Conservation (phyloP, 768 basidiomycete species). For the Obba rivulosa region DNA sequence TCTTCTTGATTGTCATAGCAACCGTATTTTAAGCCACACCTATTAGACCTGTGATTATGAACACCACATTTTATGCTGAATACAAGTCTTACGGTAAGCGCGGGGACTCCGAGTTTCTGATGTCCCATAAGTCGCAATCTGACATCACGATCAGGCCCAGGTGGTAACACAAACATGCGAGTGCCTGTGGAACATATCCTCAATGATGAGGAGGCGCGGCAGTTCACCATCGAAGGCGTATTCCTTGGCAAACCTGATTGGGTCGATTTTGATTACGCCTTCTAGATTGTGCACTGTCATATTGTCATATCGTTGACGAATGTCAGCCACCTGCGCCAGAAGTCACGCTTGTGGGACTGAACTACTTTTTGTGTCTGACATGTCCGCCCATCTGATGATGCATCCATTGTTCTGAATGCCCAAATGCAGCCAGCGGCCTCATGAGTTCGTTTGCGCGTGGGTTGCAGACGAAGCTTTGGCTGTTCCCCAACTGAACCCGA, state of each 20-base stretch:
- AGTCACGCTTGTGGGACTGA: no score
- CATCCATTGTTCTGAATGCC: no score
- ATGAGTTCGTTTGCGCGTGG: no score
- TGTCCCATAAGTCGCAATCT: background rate
- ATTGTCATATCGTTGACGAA: no score
- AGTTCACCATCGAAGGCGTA: constrained; percentile 43
- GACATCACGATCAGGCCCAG: no score
- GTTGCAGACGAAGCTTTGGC: no score
- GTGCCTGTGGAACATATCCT: constrained; percentile 45
- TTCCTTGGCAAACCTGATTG: constrained; percentile 46
- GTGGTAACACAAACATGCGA: constrained; percentile 41
- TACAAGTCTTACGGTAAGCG: constrained; percentile 45
- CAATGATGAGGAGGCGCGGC: constrained; percentile 30
- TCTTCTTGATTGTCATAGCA: background rate
- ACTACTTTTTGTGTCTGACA: no score
- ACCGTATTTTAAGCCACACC: background rate
- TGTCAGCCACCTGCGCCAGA: no score
- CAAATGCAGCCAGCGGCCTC: no score
- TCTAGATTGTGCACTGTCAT: constrained; percentile 20
- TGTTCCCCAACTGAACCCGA: no score
- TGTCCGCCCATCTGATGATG: no score
- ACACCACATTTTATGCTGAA: constrained; percentile 57
- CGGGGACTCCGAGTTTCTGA: background rate
- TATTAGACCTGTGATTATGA: constrained; percentile 38
- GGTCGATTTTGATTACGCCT: constrained; percentile 49